phyloP scores from a whole-genome alignment of 768 basidiomycete genomes.

The Roridomyces roridus region DNA sequence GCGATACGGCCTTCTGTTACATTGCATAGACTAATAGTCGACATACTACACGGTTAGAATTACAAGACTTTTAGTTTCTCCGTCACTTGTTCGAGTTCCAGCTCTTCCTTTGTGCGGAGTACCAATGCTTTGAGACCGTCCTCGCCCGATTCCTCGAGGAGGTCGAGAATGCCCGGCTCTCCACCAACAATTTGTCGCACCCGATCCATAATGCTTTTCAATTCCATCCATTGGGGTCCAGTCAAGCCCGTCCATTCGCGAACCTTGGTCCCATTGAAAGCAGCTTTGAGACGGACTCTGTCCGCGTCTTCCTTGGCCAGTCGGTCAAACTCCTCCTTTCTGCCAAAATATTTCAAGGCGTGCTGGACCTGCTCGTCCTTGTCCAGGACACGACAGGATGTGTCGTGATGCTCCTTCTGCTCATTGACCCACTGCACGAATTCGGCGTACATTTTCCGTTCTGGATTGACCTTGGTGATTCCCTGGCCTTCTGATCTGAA shows the following conservation, averaged over 20 bases:
- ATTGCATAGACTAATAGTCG: slow-evolving; percentile 6
- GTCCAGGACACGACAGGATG: slow-evolving; percentile 23
- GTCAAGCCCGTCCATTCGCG: slow-evolving; percentile 58
- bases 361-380: slow-evolving; percentile 40
- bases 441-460: slow-evolving; percentile 63
- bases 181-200: slow-evolving; percentile 55
- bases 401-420: slow-evolving; percentile 9
- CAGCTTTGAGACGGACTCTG: slow-evolving; percentile 43
- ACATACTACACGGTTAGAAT: neutral
- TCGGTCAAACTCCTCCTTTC: slow-evolving; percentile 53
- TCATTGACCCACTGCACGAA: slow-evolving; percentile 59
- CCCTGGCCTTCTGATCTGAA: slow-evolving; percentile 44
- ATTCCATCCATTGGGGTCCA: slow-evolving; percentile 46
- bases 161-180: slow-evolving; percentile 45
- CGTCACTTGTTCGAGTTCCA: neutral
- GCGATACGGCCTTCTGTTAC: slow-evolving; percentile 37
- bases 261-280: slow-evolving; percentile 57
- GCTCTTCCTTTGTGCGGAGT: slow-evolving; percentile 37
- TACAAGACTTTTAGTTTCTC: neutral
- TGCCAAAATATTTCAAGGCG: slow-evolving; percentile 58
- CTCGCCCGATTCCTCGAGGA: slow-evolving; percentile 45
- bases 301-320: slow-evolving; percentile 33
- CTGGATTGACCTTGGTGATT: slow-evolving; percentile 48
- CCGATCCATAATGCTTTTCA: slow-evolving; percentile 58
- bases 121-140: slow-evolving; percentile 46